Evolutionary conservation across 371 early-diverging fungal species (phyloP).

Genomic region (Funneliformis caledonium): DNA sequence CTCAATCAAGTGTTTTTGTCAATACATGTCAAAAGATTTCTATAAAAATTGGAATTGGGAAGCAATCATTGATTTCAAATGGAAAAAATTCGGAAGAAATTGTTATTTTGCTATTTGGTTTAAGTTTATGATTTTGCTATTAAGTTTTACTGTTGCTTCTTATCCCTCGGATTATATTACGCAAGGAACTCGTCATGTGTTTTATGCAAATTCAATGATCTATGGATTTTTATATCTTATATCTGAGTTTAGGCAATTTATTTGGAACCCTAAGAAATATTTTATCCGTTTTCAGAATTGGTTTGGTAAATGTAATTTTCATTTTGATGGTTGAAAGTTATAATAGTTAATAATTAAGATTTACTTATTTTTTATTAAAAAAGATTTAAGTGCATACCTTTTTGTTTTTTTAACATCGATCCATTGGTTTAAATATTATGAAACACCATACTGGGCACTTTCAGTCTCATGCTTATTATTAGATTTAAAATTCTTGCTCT

Average conservation of each 20-base stretch:
- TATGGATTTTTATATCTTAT: not conserved
- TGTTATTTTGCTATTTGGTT: not conserved
- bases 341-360: too few relatives aligned
- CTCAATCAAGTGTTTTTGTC: too few relatives aligned
- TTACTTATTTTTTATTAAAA: too few relatives aligned
- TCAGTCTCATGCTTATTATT: slow-evolving; percentile 1
- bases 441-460: not conserved
- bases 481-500: slow-evolving; percentile 1
- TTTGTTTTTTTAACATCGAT: not conserved
- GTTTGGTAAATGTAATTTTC: not conserved
- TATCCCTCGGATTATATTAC: not conserved
- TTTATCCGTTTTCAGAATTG: not conserved
- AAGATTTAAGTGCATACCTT: slow-evolving; percentile 13
- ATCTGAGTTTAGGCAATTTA: slow-evolving; percentile 22
- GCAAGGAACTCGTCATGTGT: not conserved
- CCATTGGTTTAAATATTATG: not conserved
- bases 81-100: not conserved
- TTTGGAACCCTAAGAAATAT: not conserved
- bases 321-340: too few relatives aligned
- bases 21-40: too few relatives aligned
- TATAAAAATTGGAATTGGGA: too few relatives aligned
- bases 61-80: slow-evolving; percentile 24
- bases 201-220: not conserved
- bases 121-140: not conserved
- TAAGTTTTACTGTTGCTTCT: slow-evolving; percentile 1